phyloP scores from a whole-genome alignment of 208 protist genomes.

The Leishmania turanica region DNA sequence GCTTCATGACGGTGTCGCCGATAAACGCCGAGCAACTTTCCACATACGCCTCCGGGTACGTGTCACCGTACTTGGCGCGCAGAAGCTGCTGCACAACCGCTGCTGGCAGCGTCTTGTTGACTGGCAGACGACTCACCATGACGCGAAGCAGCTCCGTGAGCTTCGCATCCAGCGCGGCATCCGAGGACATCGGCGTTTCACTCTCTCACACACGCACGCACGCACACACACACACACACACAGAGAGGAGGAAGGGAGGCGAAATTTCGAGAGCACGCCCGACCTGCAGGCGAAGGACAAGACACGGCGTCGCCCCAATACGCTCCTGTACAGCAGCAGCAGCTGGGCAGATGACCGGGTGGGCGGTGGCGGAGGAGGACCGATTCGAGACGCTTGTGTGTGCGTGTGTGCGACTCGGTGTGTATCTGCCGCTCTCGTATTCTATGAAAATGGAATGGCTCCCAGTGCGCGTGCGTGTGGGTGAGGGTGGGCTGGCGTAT shows the following conservation, averaged over 20 bases:
- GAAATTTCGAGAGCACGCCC: background rate
- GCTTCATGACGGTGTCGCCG: slow-evolving; percentile 37
- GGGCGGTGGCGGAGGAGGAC: background rate
- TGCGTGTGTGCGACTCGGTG: background rate
- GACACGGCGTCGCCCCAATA: background rate
- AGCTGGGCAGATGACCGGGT: background rate
- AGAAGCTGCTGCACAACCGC: slow-evolving; percentile 76
- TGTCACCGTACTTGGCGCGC: slow-evolving; percentile 52
- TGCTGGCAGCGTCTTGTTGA: slow-evolving; percentile 72
- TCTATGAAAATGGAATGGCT: background rate
- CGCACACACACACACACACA: background rate
- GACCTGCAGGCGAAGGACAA: background rate
- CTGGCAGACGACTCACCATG: slow-evolving; percentile 70
- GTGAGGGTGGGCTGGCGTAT: background rate
- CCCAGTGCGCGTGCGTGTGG: background rate
- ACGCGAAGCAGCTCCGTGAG: slow-evolving; percentile 62
- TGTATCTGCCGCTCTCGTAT: background rate
- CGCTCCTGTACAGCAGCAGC: background rate
- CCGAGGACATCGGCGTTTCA: slow-evolving; percentile 12
- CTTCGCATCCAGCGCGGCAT: slow-evolving; percentile 61
- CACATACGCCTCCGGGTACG: slow-evolving; percentile 68
- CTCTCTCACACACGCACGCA: background rate
- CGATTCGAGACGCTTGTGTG: background rate
- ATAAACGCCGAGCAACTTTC: slow-evolving; percentile 53
- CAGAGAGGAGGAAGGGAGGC: background rate